Evolutionary conservation across 2,329 filamentous ascomycete species (phyloP).

Genomic region (Diaporthe australafricana): DNA sequence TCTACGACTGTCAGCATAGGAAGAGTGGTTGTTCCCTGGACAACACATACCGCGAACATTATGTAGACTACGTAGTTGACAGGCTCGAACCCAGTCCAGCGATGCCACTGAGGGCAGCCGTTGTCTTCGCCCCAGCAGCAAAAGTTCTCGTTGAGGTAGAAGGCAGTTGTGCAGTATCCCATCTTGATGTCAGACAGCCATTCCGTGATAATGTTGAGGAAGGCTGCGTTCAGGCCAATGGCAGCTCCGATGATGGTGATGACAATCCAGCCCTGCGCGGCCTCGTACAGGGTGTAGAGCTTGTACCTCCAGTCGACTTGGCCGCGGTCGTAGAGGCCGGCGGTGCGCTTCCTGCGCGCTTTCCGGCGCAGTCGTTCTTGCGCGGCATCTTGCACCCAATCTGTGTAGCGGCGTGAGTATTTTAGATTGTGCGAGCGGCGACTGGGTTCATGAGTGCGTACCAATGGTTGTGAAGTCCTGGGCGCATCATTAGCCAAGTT

Average conservation of each 20-base stretch:
- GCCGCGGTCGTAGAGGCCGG: slow-evolving; percentile 77
- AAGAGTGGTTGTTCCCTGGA: not conserved
- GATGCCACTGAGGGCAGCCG: slow-evolving; percentile 89
- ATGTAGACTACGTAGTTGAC: slow-evolving; percentile 92
- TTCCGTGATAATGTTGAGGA: slow-evolving; percentile 95
- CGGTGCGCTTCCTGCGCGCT: slow-evolving; percentile 77
- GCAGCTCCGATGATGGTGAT: slow-evolving; percentile 92
- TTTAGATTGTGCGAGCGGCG: slow-evolving; percentile 1
- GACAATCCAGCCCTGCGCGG: slow-evolving; percentile 97
- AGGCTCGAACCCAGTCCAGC: slow-evolving; percentile 83
- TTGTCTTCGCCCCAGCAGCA: slow-evolving; percentile 97
- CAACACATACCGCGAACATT: slow-evolving; percentile 75
- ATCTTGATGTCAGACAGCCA: slow-evolving; percentile 97
- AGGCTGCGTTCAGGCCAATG: slow-evolving; percentile 92
- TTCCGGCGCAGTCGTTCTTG: slow-evolving; percentile 88
- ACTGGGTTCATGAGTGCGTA: slow-evolving; percentile 49
- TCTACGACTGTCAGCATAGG: slow-evolving; percentile 55
- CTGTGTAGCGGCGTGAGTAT: slow-evolving; percentile 61
- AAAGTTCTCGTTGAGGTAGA: slow-evolving; percentile 97
- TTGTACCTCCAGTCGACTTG: slow-evolving; percentile 82
- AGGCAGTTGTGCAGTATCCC: slow-evolving; percentile 94
- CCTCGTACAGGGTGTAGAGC: slow-evolving; percentile 89
- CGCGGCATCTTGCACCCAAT: slow-evolving; percentile 98
- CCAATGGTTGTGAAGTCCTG: slow-evolving; percentile 95
- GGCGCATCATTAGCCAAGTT: slow-evolving; percentile 29